A percentile compares a stretch with the other conserved stretches of the same genome.
phyloP scores from a whole-genome alignment of 345 rosid genomes.

The Trapa incisa region DNA sequence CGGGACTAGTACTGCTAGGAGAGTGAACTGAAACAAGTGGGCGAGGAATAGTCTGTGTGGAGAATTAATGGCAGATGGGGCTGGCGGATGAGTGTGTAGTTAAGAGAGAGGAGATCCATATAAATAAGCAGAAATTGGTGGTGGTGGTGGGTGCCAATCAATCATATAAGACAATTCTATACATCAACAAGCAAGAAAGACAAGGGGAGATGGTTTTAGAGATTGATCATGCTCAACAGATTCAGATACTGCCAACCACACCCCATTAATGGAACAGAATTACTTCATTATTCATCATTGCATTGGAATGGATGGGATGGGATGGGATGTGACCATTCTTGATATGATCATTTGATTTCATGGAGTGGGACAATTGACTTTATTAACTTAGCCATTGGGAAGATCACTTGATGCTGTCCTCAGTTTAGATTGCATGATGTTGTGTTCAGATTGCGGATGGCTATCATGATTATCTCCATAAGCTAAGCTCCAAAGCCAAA shows the following conservation, averaged over 20 bases:
- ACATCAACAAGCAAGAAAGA: too few species aligned
- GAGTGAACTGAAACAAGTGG: too few species aligned
- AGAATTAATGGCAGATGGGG: conserved; percentile 27
- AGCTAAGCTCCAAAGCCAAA: too few species aligned
- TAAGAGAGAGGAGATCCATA: conserved; percentile 10
- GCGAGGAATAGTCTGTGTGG: not conserved
- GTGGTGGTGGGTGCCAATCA: conserved; percentile 14
- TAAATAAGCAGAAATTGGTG: conserved; percentile 11
- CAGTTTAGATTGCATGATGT: not conserved
- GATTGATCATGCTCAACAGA: not conserved
- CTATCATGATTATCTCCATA: too few species aligned
- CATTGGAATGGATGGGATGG: too few species aligned
- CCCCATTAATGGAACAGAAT: not conserved
- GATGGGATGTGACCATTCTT: not conserved
- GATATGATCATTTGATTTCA: not conserved
- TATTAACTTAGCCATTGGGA: not conserved
- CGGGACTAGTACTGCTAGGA: too few species aligned
- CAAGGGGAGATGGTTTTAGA: too few species aligned
- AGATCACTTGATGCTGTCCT: not conserved
- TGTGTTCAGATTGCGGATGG: not conserved
- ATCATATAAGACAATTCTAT: not conserved
- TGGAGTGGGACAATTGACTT: not conserved
- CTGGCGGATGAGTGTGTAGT: not conserved
- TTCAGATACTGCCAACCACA: not conserved
- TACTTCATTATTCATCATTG: not conserved